Percentiles rank a stretch among this genome's conserved stretches.
Evolutionary conservation across 164 flowering plant genomes (phyloP).

Genomic region (Vitis amurensis): DNA sequence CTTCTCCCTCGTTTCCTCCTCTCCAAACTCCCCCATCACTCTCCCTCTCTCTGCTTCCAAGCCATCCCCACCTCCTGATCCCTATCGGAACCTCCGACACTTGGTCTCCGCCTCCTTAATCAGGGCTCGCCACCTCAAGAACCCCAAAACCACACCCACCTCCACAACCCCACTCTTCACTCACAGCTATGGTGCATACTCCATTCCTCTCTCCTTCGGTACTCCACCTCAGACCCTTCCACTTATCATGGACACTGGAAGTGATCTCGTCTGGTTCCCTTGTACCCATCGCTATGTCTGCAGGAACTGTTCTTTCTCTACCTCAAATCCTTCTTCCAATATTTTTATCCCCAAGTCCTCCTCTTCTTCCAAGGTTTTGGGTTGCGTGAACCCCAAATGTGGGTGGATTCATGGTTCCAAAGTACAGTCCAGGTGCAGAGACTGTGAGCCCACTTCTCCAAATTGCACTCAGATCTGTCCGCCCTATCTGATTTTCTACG

Average conservation of each 20-base stretch:
- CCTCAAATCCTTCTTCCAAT: constrained; percentile 24
- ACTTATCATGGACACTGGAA: constrained; percentile 47
- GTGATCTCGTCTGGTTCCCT: constrained; percentile 55
- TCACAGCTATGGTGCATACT: constrained; percentile 49
- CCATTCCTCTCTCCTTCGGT: constrained; percentile 43
- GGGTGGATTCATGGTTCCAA: constrained; percentile 26
- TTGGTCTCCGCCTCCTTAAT: constrained; percentile 31
- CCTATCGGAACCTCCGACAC: constrained; percentile 21
- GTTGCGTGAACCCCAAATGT: constrained; percentile 50
- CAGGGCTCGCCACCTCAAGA: constrained; percentile 44
- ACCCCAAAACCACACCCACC: constrained; percentile 15
- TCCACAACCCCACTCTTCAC: constrained; percentile 27
- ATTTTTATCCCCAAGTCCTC: constrained; percentile 47
- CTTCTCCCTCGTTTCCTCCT: too few species aligned
- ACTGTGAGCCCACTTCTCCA: constrained; percentile 15
- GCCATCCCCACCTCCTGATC: constrained; percentile 17
- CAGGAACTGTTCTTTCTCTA: constrained; percentile 14
- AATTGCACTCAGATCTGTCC: constrained; percentile 40
- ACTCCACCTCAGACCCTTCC: constrained; percentile 38
- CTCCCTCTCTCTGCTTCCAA: constrained; percentile 19
- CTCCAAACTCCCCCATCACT: constrained; percentile 2
- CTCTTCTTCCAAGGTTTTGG: constrained; percentile 36
- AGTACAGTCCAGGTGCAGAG: constrained; percentile 20
- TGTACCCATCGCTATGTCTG: constrained; percentile 40
- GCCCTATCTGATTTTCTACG: constrained; percentile 37